These are phyloP conservation scores for Quercus phellos DNA, from an alignment of 331 rosid species.

Conservation along the genomic window DNA sequence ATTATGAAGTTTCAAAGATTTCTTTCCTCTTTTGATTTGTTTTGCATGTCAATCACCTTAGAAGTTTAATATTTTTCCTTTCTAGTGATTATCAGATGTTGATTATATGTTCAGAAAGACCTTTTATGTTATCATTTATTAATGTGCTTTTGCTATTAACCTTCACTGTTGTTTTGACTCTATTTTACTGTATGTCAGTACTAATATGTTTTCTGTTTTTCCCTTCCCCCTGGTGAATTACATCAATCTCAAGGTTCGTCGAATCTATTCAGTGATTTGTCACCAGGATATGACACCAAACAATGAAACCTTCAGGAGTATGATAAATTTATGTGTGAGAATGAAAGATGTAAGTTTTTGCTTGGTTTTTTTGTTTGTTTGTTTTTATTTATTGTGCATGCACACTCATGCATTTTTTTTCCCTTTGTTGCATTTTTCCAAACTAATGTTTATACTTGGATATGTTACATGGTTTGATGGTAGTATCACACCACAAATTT, in stretches of 20 bases:
- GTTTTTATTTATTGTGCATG: conserved; percentile 1
- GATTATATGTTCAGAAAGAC: background rate
- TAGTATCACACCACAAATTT: conserved; percentile 10
- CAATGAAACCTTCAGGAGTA: conserved; percentile 56
- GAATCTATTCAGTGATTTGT: conserved; percentile 49
- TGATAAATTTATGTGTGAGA: conserved; percentile 57
- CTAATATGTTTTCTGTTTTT: conserved; percentile 15
- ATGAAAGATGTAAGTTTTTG: conserved; percentile 67
- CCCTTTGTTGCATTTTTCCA: conserved; percentile 10
- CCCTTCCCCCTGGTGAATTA: background rate
- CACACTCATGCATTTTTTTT: conserved; percentile 16
- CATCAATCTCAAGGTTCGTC: conserved; percentile 50
- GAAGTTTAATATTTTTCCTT: background rate
- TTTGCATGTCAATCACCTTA: background rate
- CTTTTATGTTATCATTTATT: background rate
- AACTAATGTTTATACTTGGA: conserved; percentile 2
- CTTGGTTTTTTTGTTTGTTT: background rate
- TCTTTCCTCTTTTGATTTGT: background rate
- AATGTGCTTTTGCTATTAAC: background rate
- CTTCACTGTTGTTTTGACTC: background rate
- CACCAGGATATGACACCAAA: conserved; percentile 38
- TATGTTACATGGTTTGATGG: background rate
- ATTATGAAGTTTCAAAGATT: background rate
- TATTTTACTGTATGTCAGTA: conserved; percentile 6
- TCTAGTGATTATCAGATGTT: background rate